Evolutionary conservation across 805 yeast species (phyloP), one percentile per base, ranked within the genome.

Genomic region (Zygosaccharomyces rouxii): DNA sequence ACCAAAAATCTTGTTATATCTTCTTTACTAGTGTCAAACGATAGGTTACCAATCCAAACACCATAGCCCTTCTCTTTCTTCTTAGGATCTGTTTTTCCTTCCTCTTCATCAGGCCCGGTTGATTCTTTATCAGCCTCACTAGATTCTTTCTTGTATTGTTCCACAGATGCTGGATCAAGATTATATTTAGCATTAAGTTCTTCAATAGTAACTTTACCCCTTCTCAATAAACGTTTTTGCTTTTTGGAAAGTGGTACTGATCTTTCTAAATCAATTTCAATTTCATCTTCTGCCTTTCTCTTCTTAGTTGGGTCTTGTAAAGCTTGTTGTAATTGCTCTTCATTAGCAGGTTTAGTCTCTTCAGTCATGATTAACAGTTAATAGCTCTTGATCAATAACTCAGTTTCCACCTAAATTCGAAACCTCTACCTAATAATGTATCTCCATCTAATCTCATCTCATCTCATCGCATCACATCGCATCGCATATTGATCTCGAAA

Each of bases 11-110:
- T 74, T 11, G 71, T 71, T 29, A 94, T 62, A 54, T 89, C 95
- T 30, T 85, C 92, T 57, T 77, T 81, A 0, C 83, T 75, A 4
- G 97, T 88, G 45, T 87, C 94, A 60, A 84, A 94, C 0, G 96
- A 76, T 54, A 94, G 69, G 64, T 94, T 94, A 38, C 99, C 99
- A 41, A 94, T 79, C 99, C 99, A 94, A 30, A 89, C 94, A 39
- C 95, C 95, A 58, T 70, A 78, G 47, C 76, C 79, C 38, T 64
- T 69, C 21, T 63, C 62, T 19, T 59, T 52, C 39, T 48, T 53
- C 1, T 54, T 50, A 16, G 50, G 42, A 16, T 46, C 55, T 18
- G 52, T n/a, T 35, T 48, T 47, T 14, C 48, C 41, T n/a, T 59
- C 63, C 16, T 59, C 70, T 30, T 60, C 68, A 39, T 62, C 60